Evolutionary conservation across 2,329 filamentous ascomycete genomes (phyloP), one percentile per base, ranked within the genome.

Genomic region (Bipolaris oryzae): DNA sequence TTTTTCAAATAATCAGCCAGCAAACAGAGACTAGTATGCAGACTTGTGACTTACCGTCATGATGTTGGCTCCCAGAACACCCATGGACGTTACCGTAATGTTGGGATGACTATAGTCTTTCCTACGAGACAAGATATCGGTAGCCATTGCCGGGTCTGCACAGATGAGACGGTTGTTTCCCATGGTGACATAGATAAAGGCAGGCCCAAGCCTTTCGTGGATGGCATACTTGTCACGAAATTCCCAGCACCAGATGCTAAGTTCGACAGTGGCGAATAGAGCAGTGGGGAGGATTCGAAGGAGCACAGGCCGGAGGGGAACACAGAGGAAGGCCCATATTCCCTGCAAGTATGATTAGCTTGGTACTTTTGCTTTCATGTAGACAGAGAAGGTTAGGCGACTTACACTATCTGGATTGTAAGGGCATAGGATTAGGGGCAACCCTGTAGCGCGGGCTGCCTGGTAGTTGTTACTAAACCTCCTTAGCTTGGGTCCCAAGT

Each of bases 141-240:
- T 33, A 15, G 45, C 37, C 45, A 57, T 49, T 15, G 31, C 28
- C 21, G 55, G 55, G 41, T 57, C 50, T 3, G 55, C 55, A 39
- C 50, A 49, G 28, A 53, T 20, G 20, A 57, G 38, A 16, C 44
- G 44, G 9, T 57, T 57, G 4, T 39, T 34, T 28, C 50, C 57
- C 5, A 66, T 65, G 15, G 55, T 57, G n/a, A 58, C 66, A 16
- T 66, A 18, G 3, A 63, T 31, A 21, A 68, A 66, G 2, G 44
- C 58, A n/a, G 55, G 52, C 5, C 64, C 66, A 15, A 60, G 42
- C 20, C 58, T 51, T 9, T 53, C 43, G 18, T 67, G 61, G 5
- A 59, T 13, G 5, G 28, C 38, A 11, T 20, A 42, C 42, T 57
- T 52, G 13, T 62, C 50, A 18, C 57, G 53, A 33, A 55, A 60